Base-by-base conservation (phyloP, 139 green algal genomes). In the Desmodesmus armatus region DNA sequence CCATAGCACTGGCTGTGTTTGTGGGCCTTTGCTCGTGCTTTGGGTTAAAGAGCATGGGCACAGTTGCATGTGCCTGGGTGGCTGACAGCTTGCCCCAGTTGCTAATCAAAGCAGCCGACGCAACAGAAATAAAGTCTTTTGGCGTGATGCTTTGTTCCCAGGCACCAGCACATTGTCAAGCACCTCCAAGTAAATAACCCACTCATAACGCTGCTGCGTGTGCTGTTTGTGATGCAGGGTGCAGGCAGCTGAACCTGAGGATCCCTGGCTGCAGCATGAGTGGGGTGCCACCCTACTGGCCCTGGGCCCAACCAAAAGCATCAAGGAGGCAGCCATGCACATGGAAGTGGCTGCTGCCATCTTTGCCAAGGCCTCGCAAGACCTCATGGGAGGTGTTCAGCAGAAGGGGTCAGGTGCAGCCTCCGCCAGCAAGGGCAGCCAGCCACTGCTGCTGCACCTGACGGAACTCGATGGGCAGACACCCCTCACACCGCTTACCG, bases 211-310 rank as follows among this genome's bases (percentile, higher is more conserved):
- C 66, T 78, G 70, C 27, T 49, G 13, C 70, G 1, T 55, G 37
- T 78, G 70, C 21, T 15, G 29, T 49, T 7, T n/a, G 47, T n/a
- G 15, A 47, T 78, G 53, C 87, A 95, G 91, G 33, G 41, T 94
- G 27, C 94, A 96, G 44, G 62, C 74, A 1, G 80, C 53, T 0
- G 89, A 96, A 39, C 55, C 92, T 0, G 85, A 93, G 44, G 93
- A 96, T 62, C 87, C 92, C 39, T 96, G 92, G 93, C 90, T 96
- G 70, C 94, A 96, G 88, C 67, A 49, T 44, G 93, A 96, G 87
- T 96, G 94, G 94, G 94, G 84, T 5, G 80, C 90, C 9, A 79
- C 87, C 39, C 73, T 95, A 75, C 60, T 82, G 27, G 82, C 82
- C 4, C n/a, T 87, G 29, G 72, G 58, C 19, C 39, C 6, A 23